Conservation (phyloP, 164 flowering plant genomes). For the Berberis vulgaris region DNA sequence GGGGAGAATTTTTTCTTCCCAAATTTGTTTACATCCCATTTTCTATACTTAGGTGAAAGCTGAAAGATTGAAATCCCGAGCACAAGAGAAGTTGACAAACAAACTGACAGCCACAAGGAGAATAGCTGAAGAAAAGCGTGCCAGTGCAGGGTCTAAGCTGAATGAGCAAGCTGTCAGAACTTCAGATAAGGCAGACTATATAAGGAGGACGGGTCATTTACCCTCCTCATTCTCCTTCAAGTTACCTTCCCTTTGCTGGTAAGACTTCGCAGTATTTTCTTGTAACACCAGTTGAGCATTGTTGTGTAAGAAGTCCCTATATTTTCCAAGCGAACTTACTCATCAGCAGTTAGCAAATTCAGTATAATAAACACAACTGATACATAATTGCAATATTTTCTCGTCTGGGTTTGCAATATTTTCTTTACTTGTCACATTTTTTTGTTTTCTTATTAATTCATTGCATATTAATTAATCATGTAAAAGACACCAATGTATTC, state of each 20-base stretch:
- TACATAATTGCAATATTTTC: too few species aligned
- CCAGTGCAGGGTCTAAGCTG: slow-evolving; percentile 77
- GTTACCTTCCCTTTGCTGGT: slow-evolving; percentile 81
- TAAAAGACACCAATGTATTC: too few species aligned
- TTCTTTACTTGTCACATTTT: too few species aligned
- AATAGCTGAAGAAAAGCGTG: slow-evolving; percentile 83
- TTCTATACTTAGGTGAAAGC: slow-evolving; percentile 52
- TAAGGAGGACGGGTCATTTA: slow-evolving; percentile 78
- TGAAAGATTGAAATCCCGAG: slow-evolving; percentile 76
- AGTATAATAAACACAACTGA: too few species aligned
- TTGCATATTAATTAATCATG: too few species aligned
- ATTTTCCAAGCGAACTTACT: neutral
- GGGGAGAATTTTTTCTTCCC: too few species aligned
- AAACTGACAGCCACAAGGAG: slow-evolving; percentile 70
- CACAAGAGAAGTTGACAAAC: slow-evolving; percentile 66
- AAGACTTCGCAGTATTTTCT: slow-evolving; percentile 4
- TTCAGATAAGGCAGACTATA: slow-evolving; percentile 81
- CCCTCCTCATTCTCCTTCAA: slow-evolving; percentile 77
- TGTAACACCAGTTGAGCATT: neutral
- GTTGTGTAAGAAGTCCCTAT: neutral
- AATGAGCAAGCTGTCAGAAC: slow-evolving; percentile 70
- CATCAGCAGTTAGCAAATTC: neutral
- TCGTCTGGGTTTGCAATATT: too few species aligned
- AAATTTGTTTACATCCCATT: neutral
- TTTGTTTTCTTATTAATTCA: too few species aligned